These are phyloP conservation scores for Datisca glomerata DNA, from an alignment of 306 rosid genomes.

Conservation along the genomic window DNA sequence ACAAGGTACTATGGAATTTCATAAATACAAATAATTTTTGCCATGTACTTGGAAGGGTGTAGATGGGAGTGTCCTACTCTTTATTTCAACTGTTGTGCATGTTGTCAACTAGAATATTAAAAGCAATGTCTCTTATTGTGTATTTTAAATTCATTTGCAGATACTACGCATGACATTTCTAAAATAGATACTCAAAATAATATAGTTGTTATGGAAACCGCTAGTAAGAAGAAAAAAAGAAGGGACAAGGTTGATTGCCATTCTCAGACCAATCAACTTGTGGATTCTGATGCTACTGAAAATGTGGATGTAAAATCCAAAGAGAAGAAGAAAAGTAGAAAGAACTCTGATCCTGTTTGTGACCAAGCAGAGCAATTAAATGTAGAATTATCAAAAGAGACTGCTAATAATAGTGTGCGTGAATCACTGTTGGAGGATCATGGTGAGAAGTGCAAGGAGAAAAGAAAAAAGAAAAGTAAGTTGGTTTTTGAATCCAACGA, in stretches of 20 bases:
- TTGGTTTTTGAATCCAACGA: slow-evolving; percentile 26
- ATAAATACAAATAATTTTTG: neutral
- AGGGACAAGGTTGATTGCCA: neutral
- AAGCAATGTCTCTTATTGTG: neutral
- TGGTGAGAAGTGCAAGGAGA: slow-evolving; percentile 29
- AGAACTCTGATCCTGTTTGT: neutral
- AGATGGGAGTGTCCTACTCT: neutral
- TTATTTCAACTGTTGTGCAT: no score
- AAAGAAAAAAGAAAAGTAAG: slow-evolving; percentile 45
- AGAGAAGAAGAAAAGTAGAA: no score
- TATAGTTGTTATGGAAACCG: slow-evolving; percentile 2
- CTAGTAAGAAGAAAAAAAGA: slow-evolving; percentile 11
- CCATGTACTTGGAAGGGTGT: neutral
- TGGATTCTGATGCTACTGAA: neutral
- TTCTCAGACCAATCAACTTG: slow-evolving; percentile 5
- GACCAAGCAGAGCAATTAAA: slow-evolving; percentile 3
- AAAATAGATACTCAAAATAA: slow-evolving; percentile 15
- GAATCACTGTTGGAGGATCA: slow-evolving; percentile 14
- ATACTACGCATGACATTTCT: slow-evolving; percentile 1
- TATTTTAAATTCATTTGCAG: slow-evolving; percentile 8
- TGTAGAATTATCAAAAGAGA: slow-evolving; percentile 11
- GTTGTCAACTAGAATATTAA: no score
- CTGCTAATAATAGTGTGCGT: slow-evolving; percentile 2
- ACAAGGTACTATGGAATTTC: slow-evolving; percentile 34
- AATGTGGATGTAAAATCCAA: no score